Conservation (phyloP, 495 filamentous ascomycete genomes). For the Astrocystis sublimbata region DNA sequence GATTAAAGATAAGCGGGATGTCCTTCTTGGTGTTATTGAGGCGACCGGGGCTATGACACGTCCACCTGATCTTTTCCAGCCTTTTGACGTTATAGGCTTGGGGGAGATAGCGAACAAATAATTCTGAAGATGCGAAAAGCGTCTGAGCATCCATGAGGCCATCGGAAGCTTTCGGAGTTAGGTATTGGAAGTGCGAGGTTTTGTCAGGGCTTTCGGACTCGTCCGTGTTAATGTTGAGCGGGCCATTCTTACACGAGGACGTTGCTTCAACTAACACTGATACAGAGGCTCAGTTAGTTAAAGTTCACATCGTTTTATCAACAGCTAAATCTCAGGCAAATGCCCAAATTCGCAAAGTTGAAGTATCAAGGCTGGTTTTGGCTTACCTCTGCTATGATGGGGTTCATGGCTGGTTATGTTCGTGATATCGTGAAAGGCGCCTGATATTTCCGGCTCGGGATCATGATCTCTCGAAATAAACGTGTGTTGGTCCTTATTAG, state of each 20-base stretch:
- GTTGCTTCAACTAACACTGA: background rate
- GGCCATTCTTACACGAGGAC: background rate
- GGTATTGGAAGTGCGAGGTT: constrained; percentile 3
- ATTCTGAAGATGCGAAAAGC: constrained; percentile 9
- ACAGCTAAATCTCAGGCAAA: too few species aligned
- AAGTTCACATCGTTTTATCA: background rate
- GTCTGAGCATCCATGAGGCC: background rate
- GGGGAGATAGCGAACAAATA: constrained; percentile 10
- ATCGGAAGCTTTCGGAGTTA: background rate
- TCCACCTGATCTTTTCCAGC: constrained; percentile 14
- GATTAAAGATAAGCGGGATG: constrained; percentile 51
- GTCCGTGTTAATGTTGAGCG: background rate
- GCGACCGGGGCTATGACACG: background rate
- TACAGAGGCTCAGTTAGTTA: background rate
- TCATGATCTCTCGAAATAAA: constrained; percentile 44
- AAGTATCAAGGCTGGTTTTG: too few species aligned
- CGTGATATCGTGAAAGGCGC: background rate
- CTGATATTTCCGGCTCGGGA: background rate
- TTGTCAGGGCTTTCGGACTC: background rate
- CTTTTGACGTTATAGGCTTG: constrained; percentile 4
- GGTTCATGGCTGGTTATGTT: background rate
- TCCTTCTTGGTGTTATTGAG: constrained; percentile 14
- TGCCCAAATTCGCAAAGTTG: too few species aligned
- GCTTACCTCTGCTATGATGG: background rate
- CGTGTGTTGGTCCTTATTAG: constrained; percentile 41